Percentiles rank a stretch among this genome's conserved stretches.
phyloP scores from a whole-genome alignment of 2,329 filamentous ascomycete genomes.

The Escovopsis weberi region DNA sequence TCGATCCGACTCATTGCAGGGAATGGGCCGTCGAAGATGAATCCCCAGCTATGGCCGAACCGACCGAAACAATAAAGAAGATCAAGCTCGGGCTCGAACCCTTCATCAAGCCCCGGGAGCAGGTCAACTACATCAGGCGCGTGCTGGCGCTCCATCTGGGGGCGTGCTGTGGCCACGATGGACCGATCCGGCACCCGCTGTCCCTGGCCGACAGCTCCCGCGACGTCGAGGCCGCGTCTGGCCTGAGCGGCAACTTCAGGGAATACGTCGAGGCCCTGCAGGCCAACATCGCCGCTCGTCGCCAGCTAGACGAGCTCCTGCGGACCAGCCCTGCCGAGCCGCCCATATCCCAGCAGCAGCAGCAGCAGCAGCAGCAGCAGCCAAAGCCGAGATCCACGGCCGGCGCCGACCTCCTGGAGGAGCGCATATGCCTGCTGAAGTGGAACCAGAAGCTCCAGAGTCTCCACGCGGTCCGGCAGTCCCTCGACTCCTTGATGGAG shows the following conservation, averaged over 20 bases:
- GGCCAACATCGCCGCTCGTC: constrained; percentile 35
- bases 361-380: constrained; percentile 1
- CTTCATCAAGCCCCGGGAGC: constrained; percentile 42
- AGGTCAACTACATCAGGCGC: constrained; percentile 40
- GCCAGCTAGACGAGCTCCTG: constrained; percentile 28
- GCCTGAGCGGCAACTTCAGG: constrained; percentile 32
- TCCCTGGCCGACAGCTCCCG: constrained; percentile 30
- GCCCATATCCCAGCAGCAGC: constrained; percentile 9
- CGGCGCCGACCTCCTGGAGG: constrained; percentile 23
- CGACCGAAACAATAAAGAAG: constrained; percentile 19
- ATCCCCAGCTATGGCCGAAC: constrained; percentile 14
- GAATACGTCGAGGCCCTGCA: constrained; percentile 41
- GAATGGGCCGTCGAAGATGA: neutral
- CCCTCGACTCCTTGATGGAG: constrained; percentile 34
- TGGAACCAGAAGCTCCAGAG: constrained; percentile 37
- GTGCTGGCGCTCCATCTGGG: constrained; percentile 39
- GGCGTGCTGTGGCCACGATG: constrained; percentile 26
- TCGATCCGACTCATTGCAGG: no score
- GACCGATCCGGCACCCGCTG: constrained; percentile 28
- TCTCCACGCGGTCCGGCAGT: constrained; percentile 34
- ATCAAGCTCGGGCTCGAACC: constrained; percentile 32
- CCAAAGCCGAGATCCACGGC: constrained; percentile 1
- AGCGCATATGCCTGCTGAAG: constrained; percentile 36
- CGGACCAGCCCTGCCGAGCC: constrained; percentile 10
- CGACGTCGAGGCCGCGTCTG: constrained; percentile 20